These are phyloP conservation scores for Mycena vitilis DNA, from an alignment of 768 basidiomycete genomes.

Conservation along the genomic window DNA sequence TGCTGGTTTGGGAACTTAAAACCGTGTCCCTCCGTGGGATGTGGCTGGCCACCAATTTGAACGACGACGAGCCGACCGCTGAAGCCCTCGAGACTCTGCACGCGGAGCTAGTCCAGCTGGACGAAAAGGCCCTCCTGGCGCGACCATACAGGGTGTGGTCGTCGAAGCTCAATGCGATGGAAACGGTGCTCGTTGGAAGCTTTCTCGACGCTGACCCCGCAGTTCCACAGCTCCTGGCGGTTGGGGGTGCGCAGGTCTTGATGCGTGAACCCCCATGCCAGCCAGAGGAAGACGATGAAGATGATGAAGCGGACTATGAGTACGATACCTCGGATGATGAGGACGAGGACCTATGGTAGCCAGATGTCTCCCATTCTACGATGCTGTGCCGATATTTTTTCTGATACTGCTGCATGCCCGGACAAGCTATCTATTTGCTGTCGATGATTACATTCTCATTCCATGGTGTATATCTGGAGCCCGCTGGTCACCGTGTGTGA, in stretches of 20 bases:
- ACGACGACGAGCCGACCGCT: conserved; percentile 21
- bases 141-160: conserved; percentile 20
- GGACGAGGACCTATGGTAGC: too few relatives aligned
- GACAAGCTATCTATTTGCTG: too few relatives aligned
- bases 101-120: conserved; percentile 8
- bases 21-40: conserved; percentile 19
- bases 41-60: conserved; percentile 19
- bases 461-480: too few relatives aligned
- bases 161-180: conserved; percentile 2
- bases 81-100: conserved; percentile 15
- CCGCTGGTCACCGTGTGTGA: neutral
- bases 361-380: too few relatives aligned
- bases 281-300: too few relatives aligned
- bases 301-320: too few relatives aligned
- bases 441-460: too few relatives aligned
- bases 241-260: conserved; percentile 27
- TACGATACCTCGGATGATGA: too few relatives aligned
- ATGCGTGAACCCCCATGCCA: too few relatives aligned
- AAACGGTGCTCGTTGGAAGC: conserved; percentile 10
- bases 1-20: conserved; percentile 7
- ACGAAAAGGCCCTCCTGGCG: conserved; percentile 18
- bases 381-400: too few relatives aligned
- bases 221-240: conserved; percentile 6
- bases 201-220: conserved; percentile 10
- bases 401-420: too few relatives aligned